Base-by-base conservation (phyloP, 2,329 filamentous ascomycete species). In the Escovopsis weberi region DNA sequence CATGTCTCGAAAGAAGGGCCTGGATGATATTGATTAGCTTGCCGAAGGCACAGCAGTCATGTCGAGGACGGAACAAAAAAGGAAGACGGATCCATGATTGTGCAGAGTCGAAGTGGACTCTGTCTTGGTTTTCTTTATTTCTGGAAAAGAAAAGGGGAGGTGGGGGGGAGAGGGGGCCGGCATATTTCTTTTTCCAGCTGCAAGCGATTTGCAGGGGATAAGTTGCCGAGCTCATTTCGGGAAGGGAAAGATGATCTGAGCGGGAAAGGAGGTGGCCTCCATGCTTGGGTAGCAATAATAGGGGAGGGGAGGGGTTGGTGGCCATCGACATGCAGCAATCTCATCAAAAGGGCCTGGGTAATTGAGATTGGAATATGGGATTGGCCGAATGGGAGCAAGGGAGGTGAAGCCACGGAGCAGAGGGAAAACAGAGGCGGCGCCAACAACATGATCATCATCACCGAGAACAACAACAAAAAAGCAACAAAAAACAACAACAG, bases 1-100 rank as follows among this genome's bases (percentile, higher is more conserved):
- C 88, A 74, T 98, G 88, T 54, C 89, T 82, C 50, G 82, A 78
- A 36, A 98, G 77, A 44, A 98, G 72, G 46, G 87, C 87, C 91
- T 96, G 79, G 45, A 82, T 63, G 42, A 74, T 67, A 77, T 83
- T 42, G 78, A 11, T 93, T 64, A 93, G 82, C 66, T 37, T 45
- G 42, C 36, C 32, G 30, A 15, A 9, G 37, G 43, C 23, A 30
- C 6, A 32, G 11, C 2, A 32, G 11, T 32, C 28, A 32, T 5
- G 8, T 3, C 28, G 3, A 32, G 8, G 28, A 9, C 28, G 11
- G 28, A 11, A 9, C 28, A 11, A 11, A 32, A 32, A 11, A 32
- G 3, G 28, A 32, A 9, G 28, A 32, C 11, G 28, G 28, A 32
- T 9, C 28, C 8, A 11, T 32, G 28, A 32, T 32, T 9, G 28